Percentiles rank a stretch among this genome's conserved stretches.
Conservation (phyloP, 495 filamentous ascomycete genomes). For the Viridothelium virens region DNA sequence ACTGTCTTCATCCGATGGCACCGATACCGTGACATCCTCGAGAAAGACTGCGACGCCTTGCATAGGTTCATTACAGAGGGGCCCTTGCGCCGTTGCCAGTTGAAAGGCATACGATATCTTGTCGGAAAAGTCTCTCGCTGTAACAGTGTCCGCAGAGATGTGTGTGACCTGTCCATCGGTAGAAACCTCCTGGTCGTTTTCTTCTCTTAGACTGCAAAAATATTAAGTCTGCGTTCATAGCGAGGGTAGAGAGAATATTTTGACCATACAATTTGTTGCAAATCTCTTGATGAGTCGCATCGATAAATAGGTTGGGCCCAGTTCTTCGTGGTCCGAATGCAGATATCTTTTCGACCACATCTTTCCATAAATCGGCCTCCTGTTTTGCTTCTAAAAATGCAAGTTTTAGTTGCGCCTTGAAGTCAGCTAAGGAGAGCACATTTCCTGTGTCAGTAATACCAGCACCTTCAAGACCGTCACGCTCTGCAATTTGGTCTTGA, state of each 20-base stretch:
- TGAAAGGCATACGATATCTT: constrained; percentile 92
- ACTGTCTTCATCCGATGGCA: constrained; percentile 46
- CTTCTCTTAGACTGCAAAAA: constrained; percentile 30
- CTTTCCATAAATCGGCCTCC: constrained; percentile 67
- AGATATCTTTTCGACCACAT: constrained; percentile 69
- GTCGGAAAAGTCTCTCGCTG: constrained; percentile 70
- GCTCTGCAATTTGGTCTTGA: constrained; percentile 15
- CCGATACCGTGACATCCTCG: constrained; percentile 61
- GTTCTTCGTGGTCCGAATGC: constrained; percentile 81
- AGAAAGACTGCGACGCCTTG: constrained; percentile 90
- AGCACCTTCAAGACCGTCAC: constrained; percentile 37
- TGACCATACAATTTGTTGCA: constrained; percentile 65
- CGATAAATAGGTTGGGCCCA: constrained; percentile 86
- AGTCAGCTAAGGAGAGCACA: constrained; percentile 60
- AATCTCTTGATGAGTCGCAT: constrained; percentile 63
- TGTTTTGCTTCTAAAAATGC: constrained; percentile 56
- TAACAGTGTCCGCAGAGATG: constrained; percentile 45
- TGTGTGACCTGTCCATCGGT: constrained; percentile 9
- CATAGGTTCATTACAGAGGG: constrained; percentile 86
- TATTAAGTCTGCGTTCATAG: constrained; percentile 18
- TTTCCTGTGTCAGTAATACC: constrained; percentile 42
- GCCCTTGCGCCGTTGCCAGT: constrained; percentile 78
- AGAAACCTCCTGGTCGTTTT: constrained; percentile 13
- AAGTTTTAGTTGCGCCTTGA: constrained; percentile 61
- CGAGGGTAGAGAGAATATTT: neutral